Evolutionary conservation across 148 eudicot genomes (phyloP), one percentile per base, ranked within the genome.

Genomic region (Amaranthus cruentus): DNA sequence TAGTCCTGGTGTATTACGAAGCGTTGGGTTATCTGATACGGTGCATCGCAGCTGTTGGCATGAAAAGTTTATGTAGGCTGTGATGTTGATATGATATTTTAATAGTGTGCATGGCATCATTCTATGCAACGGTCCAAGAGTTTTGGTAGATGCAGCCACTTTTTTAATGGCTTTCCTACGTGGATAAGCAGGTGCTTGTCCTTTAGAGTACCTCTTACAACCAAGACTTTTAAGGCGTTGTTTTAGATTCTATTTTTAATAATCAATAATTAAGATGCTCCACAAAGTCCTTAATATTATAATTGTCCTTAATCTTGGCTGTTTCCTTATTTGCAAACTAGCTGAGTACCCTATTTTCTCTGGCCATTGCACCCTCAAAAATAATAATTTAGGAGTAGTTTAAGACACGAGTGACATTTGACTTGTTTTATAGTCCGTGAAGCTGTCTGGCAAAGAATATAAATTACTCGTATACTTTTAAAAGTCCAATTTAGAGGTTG

Each of bases 41-140:
- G 66, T 77, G 80, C 53, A 49, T 56, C 18, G 66, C 76, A 71
- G 72, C 80, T 77, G 72, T 55, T 77, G 21, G 15, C 65, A 71
- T 64, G 52, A 38, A 67, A 47, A 47, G 21, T 47, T 71, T 28
- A 53, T 70, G 28, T 18, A n/a, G 68, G 68, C 75, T 70, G 14
- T 76, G 70, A 70, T 70, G 62, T 62, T 69, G 74, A 54, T 28
- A 15, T 62, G 47, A 46, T 54, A 53, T 44, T 46, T 70, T 62
- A 68, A n/a, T 51, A n/a, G 13, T 51, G 14, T 65, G 66, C 76
- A 71, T 71, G 80, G 21, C 57, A 57, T 57, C 46, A 42, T 71
- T 2, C 49, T 72, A 18, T 69, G 43, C 56, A 57, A 66, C 13
- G 58, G 71, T 77, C 59, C 66, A 55, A 77, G 28, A 55, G 51